These are phyloP conservation scores for Apiospora hydei DNA, from an alignment of 2,329 filamentous ascomycete species.

Conservation along the genomic window DNA sequence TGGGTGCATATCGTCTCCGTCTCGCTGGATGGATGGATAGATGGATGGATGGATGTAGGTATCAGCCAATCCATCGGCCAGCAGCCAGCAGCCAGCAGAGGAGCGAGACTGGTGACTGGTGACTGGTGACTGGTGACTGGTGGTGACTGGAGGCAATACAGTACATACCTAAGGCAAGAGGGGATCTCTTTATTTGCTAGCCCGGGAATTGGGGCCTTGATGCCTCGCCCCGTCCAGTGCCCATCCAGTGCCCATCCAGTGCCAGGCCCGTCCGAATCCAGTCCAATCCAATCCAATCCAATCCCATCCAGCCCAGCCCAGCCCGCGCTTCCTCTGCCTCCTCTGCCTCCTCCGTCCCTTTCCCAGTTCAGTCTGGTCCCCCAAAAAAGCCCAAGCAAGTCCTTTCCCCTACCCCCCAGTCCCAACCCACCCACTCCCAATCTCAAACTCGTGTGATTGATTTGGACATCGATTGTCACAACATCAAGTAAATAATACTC, in stretches of 20 bases:
- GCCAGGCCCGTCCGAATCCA: not conserved
- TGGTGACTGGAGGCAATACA: not conserved
- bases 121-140: too few species aligned
- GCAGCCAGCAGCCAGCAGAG: too few species aligned
- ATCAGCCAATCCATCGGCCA: too few species aligned
- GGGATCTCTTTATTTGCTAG: constrained; percentile 4
- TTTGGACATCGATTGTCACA: constrained; percentile 24
- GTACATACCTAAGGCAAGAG: not conserved
- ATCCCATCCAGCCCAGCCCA: constrained; percentile 11
- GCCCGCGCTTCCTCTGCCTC: constrained; percentile 6
- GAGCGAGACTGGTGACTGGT: too few species aligned
- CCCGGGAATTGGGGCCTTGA: constrained; percentile 1
- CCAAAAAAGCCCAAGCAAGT: constrained; percentile 24
- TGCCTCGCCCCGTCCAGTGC: constrained; percentile 12
- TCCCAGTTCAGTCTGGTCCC: constrained; percentile 19
- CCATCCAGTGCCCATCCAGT: constrained; percentile 8
- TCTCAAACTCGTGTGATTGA: constrained; percentile 27
- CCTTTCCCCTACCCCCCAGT: constrained; percentile 22
- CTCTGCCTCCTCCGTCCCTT: not conserved
- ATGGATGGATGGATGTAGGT: too few species aligned
- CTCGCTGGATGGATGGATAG: too few species aligned
- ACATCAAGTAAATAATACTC: constrained; percentile 30
- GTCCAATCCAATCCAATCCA: constrained; percentile 11
- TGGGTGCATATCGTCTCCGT: too few species aligned
- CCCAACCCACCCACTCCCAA: constrained; percentile 23